These are phyloP conservation scores for Aspergillus asperescens DNA, from an alignment of 495 filamentous ascomycete genomes.

Conservation along the genomic window DNA sequence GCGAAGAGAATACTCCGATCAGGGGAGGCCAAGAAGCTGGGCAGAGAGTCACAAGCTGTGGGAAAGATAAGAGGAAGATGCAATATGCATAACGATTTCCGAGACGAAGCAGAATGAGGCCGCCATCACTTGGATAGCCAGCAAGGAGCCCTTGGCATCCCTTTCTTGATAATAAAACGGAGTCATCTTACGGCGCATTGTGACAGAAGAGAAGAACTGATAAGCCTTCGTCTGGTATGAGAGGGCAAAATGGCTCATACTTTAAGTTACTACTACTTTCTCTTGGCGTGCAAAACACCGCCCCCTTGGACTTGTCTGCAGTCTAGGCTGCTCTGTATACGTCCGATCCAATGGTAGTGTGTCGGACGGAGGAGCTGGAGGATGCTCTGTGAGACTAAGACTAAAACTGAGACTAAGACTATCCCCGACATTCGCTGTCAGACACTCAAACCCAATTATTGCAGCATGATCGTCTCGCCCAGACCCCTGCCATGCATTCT, in stretches of 20 bases:
- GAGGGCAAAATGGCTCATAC: no score
- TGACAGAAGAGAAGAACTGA: not conserved
- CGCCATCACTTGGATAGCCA: conserved; percentile 16
- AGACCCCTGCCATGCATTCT: conserved; percentile 32
- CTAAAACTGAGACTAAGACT: no score
- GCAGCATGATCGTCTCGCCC: conserved; percentile 24
- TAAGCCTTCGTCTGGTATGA: not conserved
- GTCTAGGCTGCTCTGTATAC: conserved; percentile 1
- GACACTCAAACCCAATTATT: conserved; percentile 5
- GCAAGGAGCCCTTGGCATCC: conserved; percentile 14
- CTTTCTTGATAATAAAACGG: conserved; percentile 7
- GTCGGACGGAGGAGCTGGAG: no score
- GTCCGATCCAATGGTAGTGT: conserved; percentile 3
- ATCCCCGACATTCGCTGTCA: not conserved
- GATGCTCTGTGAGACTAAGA: no score
- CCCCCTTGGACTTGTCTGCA: no score
- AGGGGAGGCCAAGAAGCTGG: not conserved
- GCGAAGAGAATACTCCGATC: not conserved
- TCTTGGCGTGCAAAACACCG: not conserved
- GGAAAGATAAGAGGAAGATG: not conserved
- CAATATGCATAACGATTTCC: not conserved
- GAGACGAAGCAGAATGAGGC: not conserved
- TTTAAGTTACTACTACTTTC: no score
- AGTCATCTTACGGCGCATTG: not conserved
- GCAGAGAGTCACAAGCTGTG: no score